phyloP scores from a whole-genome alignment of 768 basidiomycete species.

The Phylloporus sp. region DNA sequence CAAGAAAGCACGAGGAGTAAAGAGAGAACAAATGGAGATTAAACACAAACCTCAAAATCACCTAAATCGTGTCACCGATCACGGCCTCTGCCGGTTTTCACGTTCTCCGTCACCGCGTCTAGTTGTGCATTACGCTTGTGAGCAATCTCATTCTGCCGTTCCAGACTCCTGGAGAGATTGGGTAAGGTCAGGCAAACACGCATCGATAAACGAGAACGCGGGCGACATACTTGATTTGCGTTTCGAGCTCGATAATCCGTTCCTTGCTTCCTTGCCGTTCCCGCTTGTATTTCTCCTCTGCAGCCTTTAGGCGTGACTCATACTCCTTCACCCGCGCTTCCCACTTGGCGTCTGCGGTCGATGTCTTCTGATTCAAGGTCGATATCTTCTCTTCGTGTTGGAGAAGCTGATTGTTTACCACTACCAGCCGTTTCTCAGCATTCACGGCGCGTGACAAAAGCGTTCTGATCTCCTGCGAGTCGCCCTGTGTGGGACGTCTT shows the following conservation, averaged over 20 bases:
- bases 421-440: constrained; percentile 84
- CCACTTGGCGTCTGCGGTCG: constrained; percentile 82
- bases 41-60: neutral
- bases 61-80: constrained; percentile 15
- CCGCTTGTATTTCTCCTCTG: constrained; percentile 89
- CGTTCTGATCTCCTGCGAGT: constrained; percentile 67
- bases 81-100: constrained; percentile 17
- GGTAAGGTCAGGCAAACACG: neutral
- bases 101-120: constrained; percentile 30
- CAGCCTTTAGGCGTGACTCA: constrained; percentile 71
- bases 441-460: constrained; percentile 72
- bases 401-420: constrained; percentile 78
- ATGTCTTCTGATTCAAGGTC: constrained; percentile 65
- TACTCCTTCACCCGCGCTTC: constrained; percentile 94
- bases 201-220: neutral
- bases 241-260: constrained; percentile 67
- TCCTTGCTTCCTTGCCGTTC: constrained; percentile 95
- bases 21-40: neutral
- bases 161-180: constrained; percentile 51
- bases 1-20: constrained; percentile 13
- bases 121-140: constrained; percentile 56
- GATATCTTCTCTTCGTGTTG: constrained; percentile 84
- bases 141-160: constrained; percentile 76
- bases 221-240: constrained; percentile 68
- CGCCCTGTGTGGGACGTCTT: constrained; percentile 55